A percentile compares a stretch with the other conserved stretches of the same genome.
phyloP scores from a whole-genome alignment of 2,329 filamentous ascomycete species.

The Sphaerostilbella broomeana region DNA sequence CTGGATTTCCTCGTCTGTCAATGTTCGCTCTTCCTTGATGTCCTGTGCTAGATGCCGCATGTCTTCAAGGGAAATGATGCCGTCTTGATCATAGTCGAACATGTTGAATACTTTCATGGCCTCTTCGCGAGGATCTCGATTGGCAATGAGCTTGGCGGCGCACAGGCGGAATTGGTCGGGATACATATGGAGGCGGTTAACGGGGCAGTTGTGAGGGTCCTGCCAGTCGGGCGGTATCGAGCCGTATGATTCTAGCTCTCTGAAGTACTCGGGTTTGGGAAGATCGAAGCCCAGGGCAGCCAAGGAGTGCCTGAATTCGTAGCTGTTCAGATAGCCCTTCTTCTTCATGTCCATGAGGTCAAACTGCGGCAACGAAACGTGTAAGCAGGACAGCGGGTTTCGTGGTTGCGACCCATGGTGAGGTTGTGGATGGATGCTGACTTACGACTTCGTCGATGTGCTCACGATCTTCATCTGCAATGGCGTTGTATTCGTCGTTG shows the following conservation, averaged over 20 bases:
- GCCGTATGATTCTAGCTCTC: constrained; percentile 75
- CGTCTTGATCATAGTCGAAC: constrained; percentile 90
- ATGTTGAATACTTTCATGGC: constrained; percentile 85
- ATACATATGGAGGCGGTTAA: constrained; percentile 43
- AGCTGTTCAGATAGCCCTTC: constrained; percentile 90
- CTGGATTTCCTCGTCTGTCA: constrained; percentile 85
- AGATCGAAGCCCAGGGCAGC: constrained; percentile 93
- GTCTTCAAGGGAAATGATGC: constrained; percentile 83
- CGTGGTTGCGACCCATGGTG: no score
- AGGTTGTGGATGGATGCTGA: constrained; percentile 19
- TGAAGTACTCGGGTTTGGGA: constrained; percentile 76
- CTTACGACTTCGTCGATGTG: constrained; percentile 90
- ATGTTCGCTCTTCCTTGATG: constrained; percentile 68
- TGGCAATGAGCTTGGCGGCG: constrained; percentile 73
- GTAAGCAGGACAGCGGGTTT: constrained; percentile 12
- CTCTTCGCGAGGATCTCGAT: constrained; percentile 83
- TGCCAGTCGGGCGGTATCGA: constrained; percentile 58
- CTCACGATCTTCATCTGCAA: constrained; percentile 84
- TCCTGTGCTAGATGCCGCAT: constrained; percentile 81
- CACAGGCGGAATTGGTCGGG: constrained; percentile 55
- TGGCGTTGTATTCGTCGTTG: constrained; percentile 34
- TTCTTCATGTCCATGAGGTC: constrained; percentile 95
- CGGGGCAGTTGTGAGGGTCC: constrained; percentile 35
- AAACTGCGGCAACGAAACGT: constrained; percentile 51
- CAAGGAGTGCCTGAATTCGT: constrained; percentile 94